Evolutionary conservation across 1,284 basidiomycete species (phyloP).

Genomic region (Peniophora sp.): DNA sequence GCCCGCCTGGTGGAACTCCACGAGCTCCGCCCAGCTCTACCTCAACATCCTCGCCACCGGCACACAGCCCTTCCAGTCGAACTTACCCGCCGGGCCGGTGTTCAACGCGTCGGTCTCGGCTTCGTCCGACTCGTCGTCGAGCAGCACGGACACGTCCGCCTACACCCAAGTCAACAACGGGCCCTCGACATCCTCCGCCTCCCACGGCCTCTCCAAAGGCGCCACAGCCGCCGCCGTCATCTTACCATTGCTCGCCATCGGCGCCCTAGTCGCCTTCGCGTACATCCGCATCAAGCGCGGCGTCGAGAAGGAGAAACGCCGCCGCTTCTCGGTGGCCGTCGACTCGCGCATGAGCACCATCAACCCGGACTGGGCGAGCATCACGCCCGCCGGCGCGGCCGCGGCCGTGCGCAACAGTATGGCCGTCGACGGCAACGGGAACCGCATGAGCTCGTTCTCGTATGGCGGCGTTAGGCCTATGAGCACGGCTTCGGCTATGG

Average conservation of each 20-base stretch:
- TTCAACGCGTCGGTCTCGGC: constrained; percentile 60
- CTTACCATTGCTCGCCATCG: constrained; percentile 58
- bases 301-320: constrained; percentile 54
- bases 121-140: constrained; percentile 33
- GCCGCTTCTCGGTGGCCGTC: constrained; percentile 62
- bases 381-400: constrained; percentile 63
- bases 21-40: constrained; percentile 48
- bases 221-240: constrained; percentile 74
- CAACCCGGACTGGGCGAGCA: constrained; percentile 67
- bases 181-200: constrained; percentile 9
- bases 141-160: constrained; percentile 28
- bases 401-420: constrained; percentile 69
- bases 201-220: constrained; percentile 45
- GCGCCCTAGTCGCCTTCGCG: constrained; percentile 34
- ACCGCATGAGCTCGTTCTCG: constrained; percentile 43
- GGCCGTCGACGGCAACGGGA: constrained; percentile 33
- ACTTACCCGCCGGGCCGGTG: constrained; percentile 61
- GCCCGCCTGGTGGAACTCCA: constrained; percentile 76
- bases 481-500: constrained; percentile 29
- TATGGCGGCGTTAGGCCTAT: constrained; percentile 49
- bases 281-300: constrained; percentile 47
- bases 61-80: constrained; percentile 44
- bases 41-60: constrained; percentile 57
- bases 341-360: constrained; percentile 81
- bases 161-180: constrained; percentile 32